These are phyloP conservation scores for Magnusiomyces magnusii DNA, from an alignment of 1,139 yeast species.

Conservation along the genomic window DNA sequence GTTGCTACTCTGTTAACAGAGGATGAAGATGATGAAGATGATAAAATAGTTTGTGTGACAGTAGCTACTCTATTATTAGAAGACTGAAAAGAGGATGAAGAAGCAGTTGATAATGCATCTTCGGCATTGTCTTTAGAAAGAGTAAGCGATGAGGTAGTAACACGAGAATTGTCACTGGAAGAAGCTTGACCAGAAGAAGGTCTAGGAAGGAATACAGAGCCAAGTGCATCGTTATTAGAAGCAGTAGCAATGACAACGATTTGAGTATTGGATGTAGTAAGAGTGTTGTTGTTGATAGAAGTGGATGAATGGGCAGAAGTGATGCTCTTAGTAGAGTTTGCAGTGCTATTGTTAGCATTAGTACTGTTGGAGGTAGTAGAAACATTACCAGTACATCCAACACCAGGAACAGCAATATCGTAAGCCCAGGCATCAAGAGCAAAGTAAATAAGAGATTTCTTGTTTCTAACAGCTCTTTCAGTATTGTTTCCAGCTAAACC, in stretches of 20 bases:
- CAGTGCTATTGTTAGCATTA: too few relatives aligned
- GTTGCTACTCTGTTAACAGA: background rate
- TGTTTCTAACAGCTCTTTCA: slow-evolving; percentile 27
- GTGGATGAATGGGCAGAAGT: too few relatives aligned
- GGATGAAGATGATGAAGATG: background rate
- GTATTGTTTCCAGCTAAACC: slow-evolving; percentile 25
- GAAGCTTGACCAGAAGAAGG: too few relatives aligned
- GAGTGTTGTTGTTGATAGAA: too few relatives aligned
- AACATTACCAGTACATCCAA: slow-evolving; percentile 10
- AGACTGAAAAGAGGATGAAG: background rate
- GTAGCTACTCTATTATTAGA: background rate
- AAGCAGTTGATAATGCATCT: background rate
- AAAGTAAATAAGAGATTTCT: slow-evolving; percentile 24
- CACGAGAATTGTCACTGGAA: background rate
- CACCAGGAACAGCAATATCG: slow-evolving; percentile 14
- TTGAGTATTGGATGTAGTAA: too few relatives aligned
- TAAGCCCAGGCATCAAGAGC: slow-evolving; percentile 27
- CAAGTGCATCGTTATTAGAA: too few relatives aligned
- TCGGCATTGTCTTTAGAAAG: background rate
- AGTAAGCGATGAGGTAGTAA: background rate
- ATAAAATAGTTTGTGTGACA: background rate
- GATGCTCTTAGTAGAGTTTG: too few relatives aligned
- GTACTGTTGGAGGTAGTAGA: background rate
- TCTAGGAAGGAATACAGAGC: too few relatives aligned
- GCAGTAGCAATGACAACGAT: too few relatives aligned